Evolutionary conservation across 169 alveolate genomes (phyloP).

Genomic region (Besnoitia besnoiti): DNA sequence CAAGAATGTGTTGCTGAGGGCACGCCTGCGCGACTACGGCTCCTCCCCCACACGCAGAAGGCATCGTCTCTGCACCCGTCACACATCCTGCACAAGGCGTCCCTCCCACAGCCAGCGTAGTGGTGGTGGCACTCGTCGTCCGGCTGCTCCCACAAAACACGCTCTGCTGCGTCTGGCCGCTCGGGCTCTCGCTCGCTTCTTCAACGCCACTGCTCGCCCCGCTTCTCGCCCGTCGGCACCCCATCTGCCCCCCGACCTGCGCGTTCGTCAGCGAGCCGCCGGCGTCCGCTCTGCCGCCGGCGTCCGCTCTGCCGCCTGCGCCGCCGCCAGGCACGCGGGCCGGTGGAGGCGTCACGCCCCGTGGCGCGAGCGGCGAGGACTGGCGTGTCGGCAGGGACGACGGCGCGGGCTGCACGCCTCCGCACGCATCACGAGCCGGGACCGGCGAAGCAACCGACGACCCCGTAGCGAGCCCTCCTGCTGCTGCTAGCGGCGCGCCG

Average conservation of each 20-base stretch:
- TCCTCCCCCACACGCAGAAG: constrained; percentile 16
- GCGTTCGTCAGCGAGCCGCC: not conserved
- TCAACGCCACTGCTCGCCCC: no score
- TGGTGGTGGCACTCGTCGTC: not conserved
- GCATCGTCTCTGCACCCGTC: not conserved
- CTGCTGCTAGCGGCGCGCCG: not conserved
- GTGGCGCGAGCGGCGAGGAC: not conserved
- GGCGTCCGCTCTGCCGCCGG: not conserved
- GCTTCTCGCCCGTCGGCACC: not conserved
- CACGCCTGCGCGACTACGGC: constrained; percentile 9
- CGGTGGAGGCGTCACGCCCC: not conserved
- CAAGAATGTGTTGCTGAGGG: not conserved
- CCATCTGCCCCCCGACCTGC: not conserved
- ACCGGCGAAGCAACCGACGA: not conserved
- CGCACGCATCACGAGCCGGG: not conserved
- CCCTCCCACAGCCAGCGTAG: not conserved
- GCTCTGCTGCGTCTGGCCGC: not conserved
- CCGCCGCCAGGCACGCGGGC: not conserved
- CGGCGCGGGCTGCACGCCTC: not conserved
- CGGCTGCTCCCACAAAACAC: constrained; percentile 33
- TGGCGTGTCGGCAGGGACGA: not conserved
- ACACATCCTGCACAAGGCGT: not conserved
- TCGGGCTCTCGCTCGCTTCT: not conserved
- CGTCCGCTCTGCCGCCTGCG: not conserved
- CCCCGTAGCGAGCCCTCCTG: not conserved